These are phyloP conservation scores for Tillandsia leiboldiana DNA, from an alignment of 176 grass and related monocot genomes.

Conservation along the genomic window DNA sequence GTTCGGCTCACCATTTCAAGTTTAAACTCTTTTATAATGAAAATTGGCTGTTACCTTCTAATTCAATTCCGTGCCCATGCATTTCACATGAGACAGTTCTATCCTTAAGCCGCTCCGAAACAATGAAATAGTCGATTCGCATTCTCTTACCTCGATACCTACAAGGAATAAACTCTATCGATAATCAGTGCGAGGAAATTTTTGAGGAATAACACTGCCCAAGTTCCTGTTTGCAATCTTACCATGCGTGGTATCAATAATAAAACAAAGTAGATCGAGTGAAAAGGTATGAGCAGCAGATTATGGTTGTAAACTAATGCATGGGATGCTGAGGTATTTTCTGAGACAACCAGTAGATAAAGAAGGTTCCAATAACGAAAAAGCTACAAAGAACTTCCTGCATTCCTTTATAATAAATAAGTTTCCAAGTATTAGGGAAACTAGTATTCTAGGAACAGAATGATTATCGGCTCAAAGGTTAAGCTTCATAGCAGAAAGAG, in stretches of 20 bases:
- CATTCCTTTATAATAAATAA: not conserved
- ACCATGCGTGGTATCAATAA: too few relatives aligned
- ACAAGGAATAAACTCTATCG: slow-evolving; percentile 3
- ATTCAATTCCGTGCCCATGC: slow-evolving; percentile 82
- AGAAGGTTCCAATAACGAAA: not conserved
- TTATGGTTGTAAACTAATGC: not conserved
- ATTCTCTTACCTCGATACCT: slow-evolving; percentile 94
- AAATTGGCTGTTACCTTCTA: slow-evolving; percentile 50
- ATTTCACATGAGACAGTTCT: slow-evolving; percentile 66
- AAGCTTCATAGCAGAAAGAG: not conserved
- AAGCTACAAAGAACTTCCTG: not conserved
- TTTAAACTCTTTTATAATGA: not conserved
- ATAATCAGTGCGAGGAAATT: not conserved
- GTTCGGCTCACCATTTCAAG: slow-evolving; percentile 5
- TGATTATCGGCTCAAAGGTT: not conserved
- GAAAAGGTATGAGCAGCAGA: not conserved
- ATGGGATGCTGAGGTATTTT: not conserved
- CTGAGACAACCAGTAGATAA: too few relatives aligned
- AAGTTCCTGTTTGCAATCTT: too few relatives aligned
- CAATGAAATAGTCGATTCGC: slow-evolving; percentile 87
- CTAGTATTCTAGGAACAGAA: not conserved
- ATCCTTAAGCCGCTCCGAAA: slow-evolving; percentile 61
- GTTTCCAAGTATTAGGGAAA: not conserved
- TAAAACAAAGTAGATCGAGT: not conserved
- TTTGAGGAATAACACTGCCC: not conserved